Evolutionary conservation across 2,329 filamentous ascomycete genomes (phyloP).

Genomic region (Cercospora brassicicola): DNA sequence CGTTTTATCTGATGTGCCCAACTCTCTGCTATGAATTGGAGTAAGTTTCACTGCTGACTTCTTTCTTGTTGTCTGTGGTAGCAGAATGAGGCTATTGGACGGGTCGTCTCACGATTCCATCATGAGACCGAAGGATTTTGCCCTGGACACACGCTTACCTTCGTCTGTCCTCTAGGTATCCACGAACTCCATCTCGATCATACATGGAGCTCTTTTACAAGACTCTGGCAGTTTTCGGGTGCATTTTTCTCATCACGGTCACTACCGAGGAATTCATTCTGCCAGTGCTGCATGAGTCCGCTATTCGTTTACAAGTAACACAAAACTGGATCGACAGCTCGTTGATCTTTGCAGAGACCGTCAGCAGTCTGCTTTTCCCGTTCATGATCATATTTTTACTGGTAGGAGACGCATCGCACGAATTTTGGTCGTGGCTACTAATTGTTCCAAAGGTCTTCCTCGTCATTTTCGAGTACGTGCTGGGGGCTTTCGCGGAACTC

Average conservation of each 20-base stretch:
- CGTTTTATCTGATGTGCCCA: constrained; percentile 86
- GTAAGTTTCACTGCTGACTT: constrained; percentile 43
- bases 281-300: constrained; percentile 77
- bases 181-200: constrained; percentile 70
- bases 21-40: constrained; percentile 97
- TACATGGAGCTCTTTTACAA: constrained; percentile 84
- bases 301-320: constrained; percentile 52
- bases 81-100: background rate
- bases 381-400: constrained; percentile 96
- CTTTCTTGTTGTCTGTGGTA: background rate
- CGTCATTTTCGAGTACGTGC: constrained; percentile 95
- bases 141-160: background rate
- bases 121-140: background rate
- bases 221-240: constrained; percentile 85
- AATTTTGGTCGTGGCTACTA: background rate
- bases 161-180: constrained; percentile 49
- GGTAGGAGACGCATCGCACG: constrained; percentile 40
- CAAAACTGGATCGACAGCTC: constrained; percentile 62
- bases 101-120: background rate
- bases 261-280: constrained; percentile 94
- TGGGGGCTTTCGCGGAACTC: constrained; percentile 92
- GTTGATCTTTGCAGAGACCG: constrained; percentile 83
- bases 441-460: constrained; percentile 65
- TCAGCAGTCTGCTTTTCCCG: constrained; percentile 88
- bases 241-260: constrained; percentile 90